Evolutionary conservation across 2,329 filamentous ascomycete species (phyloP), one percentile per base, ranked within the genome.

Genomic region (Madurella fahalii): DNA sequence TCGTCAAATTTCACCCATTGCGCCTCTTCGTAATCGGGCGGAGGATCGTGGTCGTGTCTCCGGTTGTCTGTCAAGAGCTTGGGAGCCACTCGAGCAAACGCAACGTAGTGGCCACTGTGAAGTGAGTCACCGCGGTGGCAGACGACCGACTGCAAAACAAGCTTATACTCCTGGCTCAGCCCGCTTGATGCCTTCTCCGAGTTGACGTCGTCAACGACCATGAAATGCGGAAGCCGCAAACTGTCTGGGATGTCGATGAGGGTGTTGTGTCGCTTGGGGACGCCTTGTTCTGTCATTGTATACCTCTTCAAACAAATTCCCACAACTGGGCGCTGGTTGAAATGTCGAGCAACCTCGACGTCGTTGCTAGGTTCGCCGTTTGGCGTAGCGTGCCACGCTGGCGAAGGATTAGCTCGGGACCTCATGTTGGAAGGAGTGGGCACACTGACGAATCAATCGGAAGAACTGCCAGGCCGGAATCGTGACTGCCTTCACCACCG

Each of bases 391-490:
- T 95, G 91, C 92, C 92, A 96, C 30, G 92, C 88, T 92, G 65
- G 52, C 55, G 15, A 47, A 34, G 47, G 59, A 65, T 77, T 68
- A 76, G 74, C 59, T 59, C 50, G 40, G 16, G 25, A 15, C 15
- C 13, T 46, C 8, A 9, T 4, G 2, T 8, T 44, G 45, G 50
- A 64, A 78, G 30, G 9, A 13, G 34, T 9, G 5, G 8, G 20
- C 9, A 40, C 15, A 58, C 87, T 73, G 75, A 91, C 88, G 92
- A 64, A 96, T 90, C 25, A 97, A 76, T 65, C 89, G 90, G 72
- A 96, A 97, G 67, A 97, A 96, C 65, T 96, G 93, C 91, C 92
- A 97, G 2, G 94, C 94, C 39, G 93, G 93, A 76, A 97, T 96
- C 55, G 93, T 86, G 13, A 97, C 88, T 64, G 95, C 92, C 66